Evolutionary conservation across 163 green algal species (phyloP), one percentile per base, ranked within the genome.

Genomic region (Chlorella variabilis): DNA sequence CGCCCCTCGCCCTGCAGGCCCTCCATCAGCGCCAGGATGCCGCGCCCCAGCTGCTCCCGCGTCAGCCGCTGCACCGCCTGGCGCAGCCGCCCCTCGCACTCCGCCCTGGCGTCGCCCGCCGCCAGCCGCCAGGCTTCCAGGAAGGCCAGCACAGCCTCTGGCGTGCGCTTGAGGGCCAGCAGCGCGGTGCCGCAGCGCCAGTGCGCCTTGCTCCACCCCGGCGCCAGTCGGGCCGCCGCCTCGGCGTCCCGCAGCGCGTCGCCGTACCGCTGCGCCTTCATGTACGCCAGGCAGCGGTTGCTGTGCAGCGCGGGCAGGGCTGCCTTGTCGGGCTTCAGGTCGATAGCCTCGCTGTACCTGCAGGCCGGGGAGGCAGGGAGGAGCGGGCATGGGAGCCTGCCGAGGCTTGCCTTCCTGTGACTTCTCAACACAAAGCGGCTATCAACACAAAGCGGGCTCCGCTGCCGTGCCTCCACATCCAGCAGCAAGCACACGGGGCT

Each of bases 181-280:
- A 90, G 77, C 15, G 88, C 88, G 2, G 34, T 68, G 15, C 79
- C 88, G 7, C 65, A 51, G 27, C 88, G 71, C 88, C 87, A 91
- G 68, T 91, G 77, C 20, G 67, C 83, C 61, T 92, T 92, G 66
- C 56, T 36, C 88, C 88, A 92, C 4, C 15, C 34, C 1, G 87
- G 82, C 0, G 75, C 71, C 11, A 83, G 39, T 15, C 29, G 23
- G 2, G 77, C 48, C 0, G 84, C 85, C 6, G 13, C 68, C 4
- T 90, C 80, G 15, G 88, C 87, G 36, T 89, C 86, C 8, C 29
- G 27, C 54, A 91, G 71, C 0, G 88, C 88, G 17, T 92, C 82
- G 25, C 21, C 23, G 45, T 84, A 87, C 6, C 77, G 71, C 36
- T 65, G 29, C 11, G 78, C 79, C 75, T 82, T 88, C 29, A 5